Base-by-base conservation (phyloP, 2,329 filamentous ascomycete genomes). In the Colletotrichum liriopes region DNA sequence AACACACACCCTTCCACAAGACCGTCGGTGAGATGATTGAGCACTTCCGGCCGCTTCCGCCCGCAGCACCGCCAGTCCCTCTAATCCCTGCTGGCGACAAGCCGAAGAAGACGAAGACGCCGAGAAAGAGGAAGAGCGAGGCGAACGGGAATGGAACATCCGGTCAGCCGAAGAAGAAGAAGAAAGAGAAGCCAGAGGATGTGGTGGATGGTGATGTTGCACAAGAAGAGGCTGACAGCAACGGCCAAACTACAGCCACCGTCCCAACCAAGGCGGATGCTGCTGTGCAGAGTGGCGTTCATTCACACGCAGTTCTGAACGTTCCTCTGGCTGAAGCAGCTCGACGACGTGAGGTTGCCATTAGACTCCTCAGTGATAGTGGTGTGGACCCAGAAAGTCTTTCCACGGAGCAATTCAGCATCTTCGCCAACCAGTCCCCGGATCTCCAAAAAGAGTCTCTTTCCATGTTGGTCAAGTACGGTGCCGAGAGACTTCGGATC, bases 371-470 rank as follows among this genome's bases (percentile, higher is more conserved):
- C 6, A 79, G 58, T 2, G 82, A 83, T 1, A 84, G 80, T n/a
- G 83, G 82, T 5, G 84, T 91, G n/a, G 84, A 89, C 47, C 88
- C 87, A 1, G 79, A 81, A 2, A 86, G 87, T 0, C 80, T 91
- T 12, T 88, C 86, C 0, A 73, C 79, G 5, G 88, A 90, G 56
- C 89, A 91, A 75, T 89, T 91, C 72, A 86, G 82, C 74, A 91
- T 90, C 20, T 89, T 91, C 74, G 83, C 88, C 11, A 91, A 91
- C 66, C 89, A 91, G 78, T 85, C 88, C 0, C 88, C 88, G 0
- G 83, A 86, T 3, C 78, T 90, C 7, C 89, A 91, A 74, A 80
- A 82, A 64, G 84, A 88, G 65, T 91, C 89, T 0, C 79, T 91
- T 18, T 83, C 82, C 1, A 88, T 91, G 88, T 82, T 91, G 14